Base-by-base conservation (phyloP, 345 rosid species). In the Durio zibethinus region DNA sequence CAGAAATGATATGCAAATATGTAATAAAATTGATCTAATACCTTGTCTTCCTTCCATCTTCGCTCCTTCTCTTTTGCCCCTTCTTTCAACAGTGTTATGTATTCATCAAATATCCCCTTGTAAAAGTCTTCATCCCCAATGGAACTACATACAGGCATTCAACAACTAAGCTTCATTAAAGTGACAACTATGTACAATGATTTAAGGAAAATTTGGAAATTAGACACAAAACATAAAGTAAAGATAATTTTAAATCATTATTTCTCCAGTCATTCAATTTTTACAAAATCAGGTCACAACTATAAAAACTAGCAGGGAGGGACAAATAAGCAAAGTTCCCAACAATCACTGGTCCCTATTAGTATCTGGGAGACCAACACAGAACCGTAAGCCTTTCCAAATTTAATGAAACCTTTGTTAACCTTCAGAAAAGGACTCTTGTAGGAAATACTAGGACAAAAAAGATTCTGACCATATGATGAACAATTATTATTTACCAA, bases 41-140 rank as follows among this genome's bases (percentile, higher is more conserved):
- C 98, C 96, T 89, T 93, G 53, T 89, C 94, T 80, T 87, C 92
- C 81, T 89, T 91, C 36, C 88, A 84, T 79, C 82, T 86, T 63
- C 82, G 82, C 77, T 91, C 92, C 73, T 83, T 82, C 76, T 87
- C 93, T 80, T 85, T 88, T 53, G 87, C 85, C 74, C 84, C 87
- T 74, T 92, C 98, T 83, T 89, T 88, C 78, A 95, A 86, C 73
- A 88, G 89, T 63, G 81, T 76, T 56, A 88, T 62, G 16, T 90
- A 90, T 74, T 93, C 93, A 73, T 92, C 93, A 77, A 92, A 93
- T 66, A 89, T 86, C 72, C 81, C 90, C 85, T 75, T 84, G 79
- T 93, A 86, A 66, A 88, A 77, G 83, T 82, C 84, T 83, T 93
- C 98, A 29, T 95, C 97, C 62, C 89, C 88, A 43, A 93, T 85